These are phyloP conservation scores for Prunus campanulata DNA, from an alignment of 306 rosid genomes.

Conservation along the genomic window DNA sequence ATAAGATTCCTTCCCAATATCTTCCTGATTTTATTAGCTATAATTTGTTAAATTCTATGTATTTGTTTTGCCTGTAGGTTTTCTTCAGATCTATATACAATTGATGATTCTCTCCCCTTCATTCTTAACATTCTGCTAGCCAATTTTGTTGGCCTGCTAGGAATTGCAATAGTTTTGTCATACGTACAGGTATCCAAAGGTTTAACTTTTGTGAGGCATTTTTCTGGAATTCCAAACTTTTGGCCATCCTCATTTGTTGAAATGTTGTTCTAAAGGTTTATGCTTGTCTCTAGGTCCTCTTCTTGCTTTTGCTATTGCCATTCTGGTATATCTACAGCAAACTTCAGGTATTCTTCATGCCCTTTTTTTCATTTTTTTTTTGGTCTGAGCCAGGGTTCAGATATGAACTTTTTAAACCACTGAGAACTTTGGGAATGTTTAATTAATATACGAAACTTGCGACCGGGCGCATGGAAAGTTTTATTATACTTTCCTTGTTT, in stretches of 20 bases:
- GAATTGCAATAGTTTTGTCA: slow-evolving; percentile 78
- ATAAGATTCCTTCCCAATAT: slow-evolving; percentile 24
- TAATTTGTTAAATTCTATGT: background rate
- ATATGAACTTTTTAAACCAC: background rate
- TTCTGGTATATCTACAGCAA: slow-evolving; percentile 91
- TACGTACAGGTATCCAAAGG: slow-evolving; percentile 68
- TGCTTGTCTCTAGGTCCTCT: slow-evolving; percentile 53
- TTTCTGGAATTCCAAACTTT: slow-evolving; percentile 8
- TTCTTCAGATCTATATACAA: slow-evolving; percentile 94
- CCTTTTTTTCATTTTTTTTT: background rate
- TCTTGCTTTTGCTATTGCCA: slow-evolving; percentile 80
- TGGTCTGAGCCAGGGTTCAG: background rate
- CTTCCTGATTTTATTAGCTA: background rate
- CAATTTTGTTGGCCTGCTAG: slow-evolving; percentile 85
- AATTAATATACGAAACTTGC: slow-evolving; percentile 1
- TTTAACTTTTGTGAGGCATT: slow-evolving; percentile 5
- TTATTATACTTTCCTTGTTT: background rate
- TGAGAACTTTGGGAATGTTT: background rate
- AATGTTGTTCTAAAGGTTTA: slow-evolving; percentile 29
- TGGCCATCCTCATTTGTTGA: slow-evolving; percentile 9
- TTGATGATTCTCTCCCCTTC: slow-evolving; percentile 96
- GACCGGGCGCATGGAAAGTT: background rate
- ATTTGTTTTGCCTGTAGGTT: slow-evolving; percentile 53
- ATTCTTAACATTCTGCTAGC: slow-evolving; percentile 93
- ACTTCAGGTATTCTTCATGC: slow-evolving; percentile 68